phyloP scores from a whole-genome alignment of 2,329 filamentous ascomycete species.

The Aspergillus vadensis region DNA sequence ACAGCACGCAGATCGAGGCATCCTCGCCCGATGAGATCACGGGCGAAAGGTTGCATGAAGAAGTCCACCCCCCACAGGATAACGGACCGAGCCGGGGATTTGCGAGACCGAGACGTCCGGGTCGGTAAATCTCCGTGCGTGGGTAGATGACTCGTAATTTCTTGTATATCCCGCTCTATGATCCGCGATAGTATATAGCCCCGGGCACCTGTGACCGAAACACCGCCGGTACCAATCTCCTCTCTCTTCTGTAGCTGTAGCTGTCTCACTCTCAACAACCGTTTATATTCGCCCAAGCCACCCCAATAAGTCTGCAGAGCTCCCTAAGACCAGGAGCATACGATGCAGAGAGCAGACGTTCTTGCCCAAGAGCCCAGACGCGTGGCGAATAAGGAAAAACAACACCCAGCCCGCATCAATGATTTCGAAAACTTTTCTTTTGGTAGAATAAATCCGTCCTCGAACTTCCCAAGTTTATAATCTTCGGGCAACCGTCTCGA shows the following conservation, averaged over 20 bases:
- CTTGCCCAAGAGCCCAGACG: constrained; percentile 10
- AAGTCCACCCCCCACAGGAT: constrained; percentile 55
- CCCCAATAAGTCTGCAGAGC: not conserved
- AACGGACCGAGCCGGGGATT: constrained; percentile 56
- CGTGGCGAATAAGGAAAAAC: constrained; percentile 11
- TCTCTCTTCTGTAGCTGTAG: constrained; percentile 4
- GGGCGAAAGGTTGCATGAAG: constrained; percentile 54
- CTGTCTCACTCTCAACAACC: constrained; percentile 3
- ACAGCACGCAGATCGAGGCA: constrained; percentile 54
- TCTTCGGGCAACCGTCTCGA: constrained; percentile 96
- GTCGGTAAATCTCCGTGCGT: constrained; percentile 40
- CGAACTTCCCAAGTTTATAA: constrained; percentile 95
- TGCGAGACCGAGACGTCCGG: constrained; percentile 65
- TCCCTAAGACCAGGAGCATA: constrained; percentile 8
- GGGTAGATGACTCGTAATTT: not conserved
- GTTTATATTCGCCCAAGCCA: constrained; percentile 10
- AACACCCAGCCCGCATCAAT: constrained; percentile 31
- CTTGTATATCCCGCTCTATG: constrained; percentile 6
- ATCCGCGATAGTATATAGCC: constrained; percentile 12
- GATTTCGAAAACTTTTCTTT: constrained; percentile 62
- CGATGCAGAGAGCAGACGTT: constrained; percentile 1
- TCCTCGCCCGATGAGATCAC: constrained; percentile 61
- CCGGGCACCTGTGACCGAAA: not conserved
- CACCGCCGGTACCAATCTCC: constrained; percentile 1
- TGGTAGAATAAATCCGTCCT: constrained; percentile 87